Percentiles rank a stretch among this genome's conserved stretches.
Evolutionary conservation across 2,329 filamentous ascomycete species (phyloP).

Genomic region (Pestalotiopsis sp.): DNA sequence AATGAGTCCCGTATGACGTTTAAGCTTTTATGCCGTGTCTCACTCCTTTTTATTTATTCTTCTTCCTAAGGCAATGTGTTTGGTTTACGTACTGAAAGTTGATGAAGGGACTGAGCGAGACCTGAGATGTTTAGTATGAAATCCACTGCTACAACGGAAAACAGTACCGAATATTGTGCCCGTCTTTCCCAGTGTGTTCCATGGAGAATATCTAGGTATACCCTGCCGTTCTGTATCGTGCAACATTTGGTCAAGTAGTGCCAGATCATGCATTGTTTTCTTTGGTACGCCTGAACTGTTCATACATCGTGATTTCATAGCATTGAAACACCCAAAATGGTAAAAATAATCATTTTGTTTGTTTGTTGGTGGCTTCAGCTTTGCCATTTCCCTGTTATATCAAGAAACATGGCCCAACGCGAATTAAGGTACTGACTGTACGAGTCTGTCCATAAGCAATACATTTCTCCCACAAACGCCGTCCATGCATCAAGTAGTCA

Average conservation of each 20-base stretch:
- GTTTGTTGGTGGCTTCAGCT: background rate
- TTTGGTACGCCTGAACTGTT: too few species aligned
- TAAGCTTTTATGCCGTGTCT: background rate
- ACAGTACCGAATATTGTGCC: too few species aligned
- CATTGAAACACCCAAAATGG: background rate
- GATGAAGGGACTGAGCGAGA: too few species aligned
- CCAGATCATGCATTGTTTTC: too few species aligned
- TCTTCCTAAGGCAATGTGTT: background rate
- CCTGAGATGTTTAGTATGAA: too few species aligned
- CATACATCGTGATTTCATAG: too few species aligned
- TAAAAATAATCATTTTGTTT: background rate
- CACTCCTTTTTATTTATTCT: background rate
- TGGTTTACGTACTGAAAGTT: too few species aligned
- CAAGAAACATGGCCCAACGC: background rate
- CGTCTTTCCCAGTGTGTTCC: too few species aligned
- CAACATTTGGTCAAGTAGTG: too few species aligned
- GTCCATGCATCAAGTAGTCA: slow-evolving; percentile 4
- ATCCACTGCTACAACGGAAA: too few species aligned
- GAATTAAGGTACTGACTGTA: background rate
- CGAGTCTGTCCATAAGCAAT: background rate
- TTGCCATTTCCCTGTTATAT: background rate
- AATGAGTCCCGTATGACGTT: background rate
- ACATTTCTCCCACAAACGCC: background rate
- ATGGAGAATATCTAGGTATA: too few species aligned
- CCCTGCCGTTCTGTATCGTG: too few species aligned